phyloP scores from a whole-genome alignment of 306 rosid genomes.

The Vicia villosa region DNA sequence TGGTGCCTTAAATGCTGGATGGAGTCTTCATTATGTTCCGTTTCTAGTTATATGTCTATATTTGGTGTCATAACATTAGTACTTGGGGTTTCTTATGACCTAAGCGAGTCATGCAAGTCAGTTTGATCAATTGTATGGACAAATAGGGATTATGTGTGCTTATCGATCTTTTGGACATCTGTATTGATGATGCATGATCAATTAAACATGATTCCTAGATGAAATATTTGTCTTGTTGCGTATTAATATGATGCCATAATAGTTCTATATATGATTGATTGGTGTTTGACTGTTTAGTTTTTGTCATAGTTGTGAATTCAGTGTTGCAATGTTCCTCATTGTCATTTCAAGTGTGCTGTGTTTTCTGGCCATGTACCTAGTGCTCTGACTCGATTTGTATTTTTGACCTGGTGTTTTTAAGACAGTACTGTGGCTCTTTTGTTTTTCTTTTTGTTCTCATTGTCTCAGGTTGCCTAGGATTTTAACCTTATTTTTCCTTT shows the following conservation, averaged over 20 bases:
- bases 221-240: constrained; percentile 13
- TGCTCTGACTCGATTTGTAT: too few relatives aligned
- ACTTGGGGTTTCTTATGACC: constrained; percentile 13
- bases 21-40: constrained; percentile 21
- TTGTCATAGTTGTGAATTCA: neutral
- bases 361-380: too few relatives aligned
- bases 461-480: too few relatives aligned
- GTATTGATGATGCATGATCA: constrained; percentile 24
- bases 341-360: too few relatives aligned
- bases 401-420: too few relatives aligned
- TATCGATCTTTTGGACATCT: constrained; percentile 16
- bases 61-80: constrained; percentile 21
- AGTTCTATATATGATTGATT: constrained; percentile 1
- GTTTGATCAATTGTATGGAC: constrained; percentile 16
- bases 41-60: constrained; percentile 23
- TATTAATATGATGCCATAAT: neutral
- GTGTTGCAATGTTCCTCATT: too few relatives aligned
- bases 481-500: too few relatives aligned
- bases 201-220: constrained; percentile 24
- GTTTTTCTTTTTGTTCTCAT: too few relatives aligned
- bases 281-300: neutral
- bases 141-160: constrained; percentile 24
- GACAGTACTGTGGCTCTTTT: too few relatives aligned
- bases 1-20: constrained; percentile 25
- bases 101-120: constrained; percentile 23